Evolutionary conservation across 345 rosid species (phyloP).

Genomic region (Eucalyptus melliodora): DNA sequence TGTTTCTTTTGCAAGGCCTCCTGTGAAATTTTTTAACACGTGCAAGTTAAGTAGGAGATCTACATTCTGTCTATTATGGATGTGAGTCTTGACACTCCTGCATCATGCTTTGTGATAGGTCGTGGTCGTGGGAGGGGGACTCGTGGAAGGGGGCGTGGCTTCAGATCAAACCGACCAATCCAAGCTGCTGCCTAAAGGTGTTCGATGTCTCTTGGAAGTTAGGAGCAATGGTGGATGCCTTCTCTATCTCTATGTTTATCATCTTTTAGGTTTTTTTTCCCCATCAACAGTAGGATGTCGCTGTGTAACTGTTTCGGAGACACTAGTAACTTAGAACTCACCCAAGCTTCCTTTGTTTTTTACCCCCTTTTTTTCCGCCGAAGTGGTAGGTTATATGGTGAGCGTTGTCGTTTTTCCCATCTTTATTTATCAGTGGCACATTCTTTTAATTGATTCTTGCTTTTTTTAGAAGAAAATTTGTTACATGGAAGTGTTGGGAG

Average conservation of each 20-base stretch:
- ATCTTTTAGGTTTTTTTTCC: neutral
- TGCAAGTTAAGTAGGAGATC: neutral
- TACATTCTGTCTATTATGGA: neutral
- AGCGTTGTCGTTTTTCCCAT: neutral
- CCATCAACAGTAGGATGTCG: neutral
- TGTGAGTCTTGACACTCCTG: neutral
- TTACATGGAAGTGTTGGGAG: slow-evolving; percentile 3
- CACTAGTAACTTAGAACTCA: neutral
- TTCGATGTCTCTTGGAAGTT: neutral
- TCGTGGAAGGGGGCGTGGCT: slow-evolving; percentile 73
- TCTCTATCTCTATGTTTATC: slow-evolving; percentile 8
- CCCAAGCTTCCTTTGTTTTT: neutral
- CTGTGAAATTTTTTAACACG: neutral
- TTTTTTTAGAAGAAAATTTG: neutral
- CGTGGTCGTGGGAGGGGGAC: slow-evolving; percentile 58
- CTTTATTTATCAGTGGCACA: neutral
- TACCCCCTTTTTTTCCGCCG: neutral
- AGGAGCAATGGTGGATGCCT: neutral
- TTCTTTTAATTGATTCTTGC: neutral
- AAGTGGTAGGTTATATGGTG: neutral
- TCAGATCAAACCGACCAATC: slow-evolving; percentile 32
- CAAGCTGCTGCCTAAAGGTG: slow-evolving; percentile 44
- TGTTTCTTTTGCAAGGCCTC: neutral
- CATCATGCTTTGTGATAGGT: slow-evolving; percentile 10
- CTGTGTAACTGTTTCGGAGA: neutral